Conservation (phyloP, 2,329 filamentous ascomycete genomes). For the Penicillium sp. region DNA sequence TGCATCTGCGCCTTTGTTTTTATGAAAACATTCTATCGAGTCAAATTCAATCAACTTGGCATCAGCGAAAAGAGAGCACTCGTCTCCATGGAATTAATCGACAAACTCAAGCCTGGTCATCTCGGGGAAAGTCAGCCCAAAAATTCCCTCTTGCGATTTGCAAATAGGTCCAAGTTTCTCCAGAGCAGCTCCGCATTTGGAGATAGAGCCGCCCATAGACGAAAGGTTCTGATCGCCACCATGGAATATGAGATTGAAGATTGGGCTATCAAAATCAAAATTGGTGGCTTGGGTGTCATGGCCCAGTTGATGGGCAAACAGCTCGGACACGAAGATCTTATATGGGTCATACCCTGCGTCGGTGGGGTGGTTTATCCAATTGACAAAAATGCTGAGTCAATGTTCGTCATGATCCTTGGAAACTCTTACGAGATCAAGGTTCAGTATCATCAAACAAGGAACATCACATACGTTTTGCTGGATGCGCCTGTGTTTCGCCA, state of each 20-base stretch:
- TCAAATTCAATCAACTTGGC: constrained; percentile 64
- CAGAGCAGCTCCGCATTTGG: constrained; percentile 40
- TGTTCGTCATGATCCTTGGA: constrained; percentile 64
- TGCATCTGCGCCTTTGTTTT: constrained; percentile 57
- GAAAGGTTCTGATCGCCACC: constrained; percentile 67
- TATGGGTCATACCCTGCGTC: constrained; percentile 66
- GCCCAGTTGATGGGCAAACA: constrained; percentile 69
- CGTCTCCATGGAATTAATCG: constrained; percentile 39
- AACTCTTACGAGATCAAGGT: constrained; percentile 63
- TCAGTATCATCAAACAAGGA: constrained; percentile 64
- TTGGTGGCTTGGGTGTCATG: constrained; percentile 71
- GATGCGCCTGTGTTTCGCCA: constrained; percentile 68
- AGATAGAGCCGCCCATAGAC: constrained; percentile 36
- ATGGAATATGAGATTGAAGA: constrained; percentile 75
- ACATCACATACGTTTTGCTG: constrained; percentile 69
- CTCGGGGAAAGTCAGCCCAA: constrained; percentile 29
- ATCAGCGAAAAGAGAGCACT: constrained; percentile 53
- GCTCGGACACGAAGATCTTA: constrained; percentile 64
- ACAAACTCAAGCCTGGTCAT: constrained; percentile 35
- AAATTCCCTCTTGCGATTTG: constrained; percentile 38
- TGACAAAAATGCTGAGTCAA: constrained; percentile 61
- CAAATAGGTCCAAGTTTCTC: constrained; percentile 39
- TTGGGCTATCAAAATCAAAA: constrained; percentile 71
- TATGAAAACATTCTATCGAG: constrained; percentile 63
- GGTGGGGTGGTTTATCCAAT: constrained; percentile 65